Base-by-base conservation (phyloP, 2,329 filamentous ascomycete species). In the Sclerotinia spermophila region DNA sequence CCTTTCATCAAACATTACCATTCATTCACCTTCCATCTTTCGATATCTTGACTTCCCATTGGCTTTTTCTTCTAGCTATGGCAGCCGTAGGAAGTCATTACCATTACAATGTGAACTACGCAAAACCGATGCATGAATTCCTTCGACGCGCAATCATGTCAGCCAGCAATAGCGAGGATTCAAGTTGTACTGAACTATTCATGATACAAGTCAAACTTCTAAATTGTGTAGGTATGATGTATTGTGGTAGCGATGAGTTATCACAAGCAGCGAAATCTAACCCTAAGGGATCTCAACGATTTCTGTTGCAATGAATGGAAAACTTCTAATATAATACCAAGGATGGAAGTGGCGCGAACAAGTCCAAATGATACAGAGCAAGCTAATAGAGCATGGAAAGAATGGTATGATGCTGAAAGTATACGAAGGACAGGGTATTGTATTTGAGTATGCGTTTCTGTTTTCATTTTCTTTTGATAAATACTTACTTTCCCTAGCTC, bases 21-120 rank as follows among this genome's bases (percentile, higher is more conserved):
- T 61, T 61, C 30, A 44, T 44, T 44, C 58, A 61, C 38, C n/a
- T 61, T 27, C 38, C 58, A 30, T 61, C 58, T 17, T 44, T 61
- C 8, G 38, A 61, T 6, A 44, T 44, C 11, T 61, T 78, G 3
- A 78, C 80, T 62, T 78, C 76, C 42, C 79, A 83, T 70, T 83
- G 82, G 81, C 74, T 83, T 19, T 73, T 82, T 58, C 76, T 78
- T 6, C 73, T 83, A 65, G 80, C 82, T 21, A 73, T 82, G 56
- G 75, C 81, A 42, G 78, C 82, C 59, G 77, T 83, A 64, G 82
- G 82, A 10, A 81, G 81, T 68, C 80, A 81, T 65, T 79, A 78
- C 72, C 74, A 61, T 61, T 7, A 75, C 45, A 77, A 78, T 44
- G 68, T 71, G 17, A 70, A 75, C 21, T 73, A 79, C 30, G 73